A percentile compares a stretch with the other conserved stretches of the same genome.
phyloP scores from a whole-genome alignment of 1,284 basidiomycete species.

The Ustilago cynodontis region DNA sequence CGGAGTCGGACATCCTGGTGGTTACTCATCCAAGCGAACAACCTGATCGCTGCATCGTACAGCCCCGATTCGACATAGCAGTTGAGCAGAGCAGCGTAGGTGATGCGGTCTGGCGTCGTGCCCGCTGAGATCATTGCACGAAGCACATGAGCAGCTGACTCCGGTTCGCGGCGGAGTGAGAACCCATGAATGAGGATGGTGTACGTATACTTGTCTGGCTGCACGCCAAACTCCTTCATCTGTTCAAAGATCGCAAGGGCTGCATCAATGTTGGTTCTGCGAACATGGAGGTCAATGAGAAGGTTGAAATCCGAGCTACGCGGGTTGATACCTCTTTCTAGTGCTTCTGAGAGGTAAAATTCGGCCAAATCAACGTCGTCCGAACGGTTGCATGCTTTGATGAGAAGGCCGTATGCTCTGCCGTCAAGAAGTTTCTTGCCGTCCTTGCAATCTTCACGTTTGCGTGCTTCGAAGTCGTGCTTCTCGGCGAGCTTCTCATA shows the following conservation, averaged over 20 bases:
- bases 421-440: constrained; percentile 26
- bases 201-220: constrained; percentile 75
- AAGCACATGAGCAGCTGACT: constrained; percentile 79
- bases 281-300: constrained; percentile 43
- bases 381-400: constrained; percentile 30
- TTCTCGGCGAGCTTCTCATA: constrained; percentile 15
- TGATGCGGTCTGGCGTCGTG: constrained; percentile 61
- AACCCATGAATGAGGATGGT: constrained; percentile 78
- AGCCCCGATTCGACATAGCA: constrained; percentile 84
- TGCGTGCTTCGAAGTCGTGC: constrained; percentile 33
- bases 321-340: constrained; percentile 23
- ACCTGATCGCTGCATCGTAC: constrained; percentile 80
- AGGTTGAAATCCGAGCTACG: constrained; percentile 33
- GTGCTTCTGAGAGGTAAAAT: constrained; percentile 22
- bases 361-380: constrained; percentile 44
- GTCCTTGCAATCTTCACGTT: background rate
- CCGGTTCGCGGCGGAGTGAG: constrained; percentile 77
- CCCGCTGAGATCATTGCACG: constrained; percentile 73
- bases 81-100: constrained; percentile 79
- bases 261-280: constrained; percentile 60
- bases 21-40: constrained; percentile 77
- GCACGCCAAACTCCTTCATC: constrained; percentile 75
- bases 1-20: constrained; percentile 39
- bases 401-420: constrained; percentile 22
- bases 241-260: constrained; percentile 77